Conservation (phyloP, 2,329 filamentous ascomycete species). For the Cladosporium sp. region DNA sequence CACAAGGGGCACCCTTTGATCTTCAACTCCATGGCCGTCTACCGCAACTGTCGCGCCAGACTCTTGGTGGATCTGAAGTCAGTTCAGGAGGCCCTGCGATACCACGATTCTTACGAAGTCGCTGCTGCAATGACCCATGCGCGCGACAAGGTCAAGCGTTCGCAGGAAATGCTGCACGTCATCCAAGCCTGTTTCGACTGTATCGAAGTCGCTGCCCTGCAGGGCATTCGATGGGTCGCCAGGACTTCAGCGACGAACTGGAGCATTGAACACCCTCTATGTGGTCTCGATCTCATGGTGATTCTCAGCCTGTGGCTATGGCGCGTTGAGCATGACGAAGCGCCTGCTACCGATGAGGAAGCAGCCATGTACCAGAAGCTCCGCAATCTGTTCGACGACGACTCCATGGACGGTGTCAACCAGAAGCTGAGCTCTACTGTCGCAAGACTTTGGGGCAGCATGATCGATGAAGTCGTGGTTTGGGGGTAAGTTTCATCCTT, state of each 20-base stretch:
- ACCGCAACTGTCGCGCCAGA: slow-evolving; percentile 87
- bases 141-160: slow-evolving; percentile 90
- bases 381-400: slow-evolving; percentile 84
- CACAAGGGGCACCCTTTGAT: slow-evolving; percentile 95
- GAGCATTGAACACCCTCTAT: slow-evolving; percentile 97
- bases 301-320: slow-evolving; percentile 98
- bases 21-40: slow-evolving; percentile 98
- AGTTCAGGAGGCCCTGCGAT: slow-evolving; percentile 92
- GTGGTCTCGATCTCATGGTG: slow-evolving; percentile 95
- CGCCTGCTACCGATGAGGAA: slow-evolving; percentile 82
- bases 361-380: slow-evolving; percentile 90
- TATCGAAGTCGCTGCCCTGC: slow-evolving; percentile 90
- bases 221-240: slow-evolving; percentile 97
- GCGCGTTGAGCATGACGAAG: slow-evolving; percentile 97
- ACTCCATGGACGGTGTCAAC: slow-evolving; percentile 78
- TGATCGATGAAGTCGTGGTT: slow-evolving; percentile 97
- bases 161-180: slow-evolving; percentile 96
- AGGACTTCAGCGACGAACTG: slow-evolving; percentile 96
- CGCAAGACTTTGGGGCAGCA: slow-evolving; percentile 91
- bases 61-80: slow-evolving; percentile 94
- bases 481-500: slow-evolving; percentile 78
- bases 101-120: slow-evolving; percentile 96
- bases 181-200: slow-evolving; percentile 97
- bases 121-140: slow-evolving; percentile 95
- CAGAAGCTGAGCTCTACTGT: slow-evolving; percentile 92